These are phyloP conservation scores for Penicillium cataractarum DNA, from an alignment of 495 filamentous ascomycete species.

Conservation along the genomic window DNA sequence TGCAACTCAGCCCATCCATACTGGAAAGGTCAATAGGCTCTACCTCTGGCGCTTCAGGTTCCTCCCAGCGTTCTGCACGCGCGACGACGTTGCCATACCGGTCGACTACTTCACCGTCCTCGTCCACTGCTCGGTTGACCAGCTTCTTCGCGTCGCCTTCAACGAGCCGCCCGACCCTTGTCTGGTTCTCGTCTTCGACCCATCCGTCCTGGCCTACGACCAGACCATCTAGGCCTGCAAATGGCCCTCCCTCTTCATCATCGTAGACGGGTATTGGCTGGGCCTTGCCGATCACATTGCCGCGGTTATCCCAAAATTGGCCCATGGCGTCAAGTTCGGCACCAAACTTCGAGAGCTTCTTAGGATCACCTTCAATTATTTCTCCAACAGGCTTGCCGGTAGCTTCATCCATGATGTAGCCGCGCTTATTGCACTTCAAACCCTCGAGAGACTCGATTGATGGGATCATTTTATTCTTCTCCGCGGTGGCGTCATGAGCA, in stretches of 20 bases:
- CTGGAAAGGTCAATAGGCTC: slow-evolving; percentile 59
- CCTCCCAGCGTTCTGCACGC: slow-evolving; percentile 61
- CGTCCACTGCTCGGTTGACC: slow-evolving; percentile 63
- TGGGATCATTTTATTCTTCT: too few species aligned
- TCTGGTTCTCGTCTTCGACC: slow-evolving; percentile 62
- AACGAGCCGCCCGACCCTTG: slow-evolving; percentile 58
- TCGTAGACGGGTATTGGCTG: slow-evolving; percentile 63
- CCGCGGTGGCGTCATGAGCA: slow-evolving; percentile 22
- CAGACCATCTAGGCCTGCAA: slow-evolving; percentile 67
- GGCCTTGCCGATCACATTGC: slow-evolving; percentile 63
- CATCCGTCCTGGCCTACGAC: slow-evolving; percentile 61
- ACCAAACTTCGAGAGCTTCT: slow-evolving; percentile 63
- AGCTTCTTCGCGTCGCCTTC: slow-evolving; percentile 69
- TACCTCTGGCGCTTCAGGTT: slow-evolving; percentile 44
- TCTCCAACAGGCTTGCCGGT: slow-evolving; percentile 61
- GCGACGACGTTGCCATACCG: slow-evolving; percentile 64
- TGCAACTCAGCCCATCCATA: slow-evolving; percentile 68
- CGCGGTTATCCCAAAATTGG: slow-evolving; percentile 64
- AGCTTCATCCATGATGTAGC: slow-evolving; percentile 55
- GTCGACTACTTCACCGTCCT: slow-evolving; percentile 67
- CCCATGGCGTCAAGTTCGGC: slow-evolving; percentile 62
- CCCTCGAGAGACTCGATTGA: slow-evolving; percentile 64
- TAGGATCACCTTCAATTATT: slow-evolving; percentile 61
- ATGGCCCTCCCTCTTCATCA: slow-evolving; percentile 57
- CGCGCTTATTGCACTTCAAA: slow-evolving; percentile 62